Conservation (phyloP, 2,329 filamentous ascomycete genomes). For the Fusarium sp. region DNA sequence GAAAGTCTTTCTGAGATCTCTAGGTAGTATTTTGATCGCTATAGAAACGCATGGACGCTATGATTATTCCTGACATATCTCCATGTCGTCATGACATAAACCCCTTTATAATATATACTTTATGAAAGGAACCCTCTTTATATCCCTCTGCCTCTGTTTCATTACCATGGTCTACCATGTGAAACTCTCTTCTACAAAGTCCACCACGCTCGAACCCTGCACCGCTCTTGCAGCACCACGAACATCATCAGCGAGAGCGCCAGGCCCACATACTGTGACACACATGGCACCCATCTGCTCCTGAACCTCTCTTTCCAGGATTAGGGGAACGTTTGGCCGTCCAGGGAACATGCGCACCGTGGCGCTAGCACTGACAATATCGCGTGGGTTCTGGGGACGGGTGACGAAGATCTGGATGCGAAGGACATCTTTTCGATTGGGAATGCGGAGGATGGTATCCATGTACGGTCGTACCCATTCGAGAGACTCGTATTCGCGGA, state of each 20-base stretch:
- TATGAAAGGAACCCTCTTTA: constrained; percentile 39
- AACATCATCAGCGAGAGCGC: constrained; percentile 80
- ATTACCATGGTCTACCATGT: constrained; percentile 61
- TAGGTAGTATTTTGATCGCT: constrained; percentile 25
- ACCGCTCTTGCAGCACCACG: constrained; percentile 72
- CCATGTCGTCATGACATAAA: constrained; percentile 32
- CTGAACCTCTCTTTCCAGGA: constrained; percentile 85
- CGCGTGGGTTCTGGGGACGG: constrained; percentile 82
- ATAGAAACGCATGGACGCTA: constrained; percentile 32
- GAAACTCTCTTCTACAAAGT: constrained; percentile 83
- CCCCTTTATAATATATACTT: constrained; percentile 44
- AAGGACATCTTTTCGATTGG: constrained; percentile 82
- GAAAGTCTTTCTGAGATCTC: constrained; percentile 8
- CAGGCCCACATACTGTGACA: constrained; percentile 83
- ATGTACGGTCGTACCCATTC: constrained; percentile 95
- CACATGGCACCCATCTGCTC: constrained; percentile 89
- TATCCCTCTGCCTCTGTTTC: constrained; percentile 9
- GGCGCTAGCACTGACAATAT: constrained; percentile 78
- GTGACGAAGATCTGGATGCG: constrained; percentile 92
- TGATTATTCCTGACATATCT: constrained; percentile 27
- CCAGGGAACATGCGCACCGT: constrained; percentile 94
- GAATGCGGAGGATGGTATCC: constrained; percentile 79
- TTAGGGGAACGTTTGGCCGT: constrained; percentile 80
- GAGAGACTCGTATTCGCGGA: constrained; percentile 87
- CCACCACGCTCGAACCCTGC: constrained; percentile 72